A percentile compares a stretch with the other conserved stretches of the same genome.
Conservation (phyloP, 225 moss, liverwort and hornwort species). For the Polytrichum formosum region DNA sequence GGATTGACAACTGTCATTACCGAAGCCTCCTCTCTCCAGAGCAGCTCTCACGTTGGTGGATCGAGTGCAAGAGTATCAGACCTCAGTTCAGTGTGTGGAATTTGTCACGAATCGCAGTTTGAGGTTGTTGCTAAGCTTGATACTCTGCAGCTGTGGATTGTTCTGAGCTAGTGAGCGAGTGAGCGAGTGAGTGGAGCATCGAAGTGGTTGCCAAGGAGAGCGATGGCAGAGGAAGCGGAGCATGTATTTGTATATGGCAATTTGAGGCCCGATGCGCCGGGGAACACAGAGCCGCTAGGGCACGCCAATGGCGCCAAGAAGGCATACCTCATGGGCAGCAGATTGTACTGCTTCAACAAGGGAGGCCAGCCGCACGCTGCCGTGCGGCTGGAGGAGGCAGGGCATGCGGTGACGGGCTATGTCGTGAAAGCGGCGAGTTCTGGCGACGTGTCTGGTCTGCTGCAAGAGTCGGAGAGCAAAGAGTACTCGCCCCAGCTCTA, state of each 20-base stretch:
- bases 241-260: conserved; percentile 81
- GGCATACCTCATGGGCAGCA: conserved; percentile 72
- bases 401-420: conserved; percentile 72
- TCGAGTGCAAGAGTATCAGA: too few species aligned
- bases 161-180: too few species aligned
- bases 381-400: conserved; percentile 73
- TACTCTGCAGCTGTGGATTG: too few species aligned
- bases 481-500: conserved; percentile 70
- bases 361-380: conserved; percentile 73
- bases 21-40: too few species aligned
- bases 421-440: conserved; percentile 57
- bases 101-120: too few species aligned
- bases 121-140: too few species aligned
- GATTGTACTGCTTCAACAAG: conserved; percentile 63
- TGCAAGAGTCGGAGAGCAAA: conserved; percentile 72
- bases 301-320: conserved; percentile 40
- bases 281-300: conserved; percentile 40
- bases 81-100: too few species aligned
- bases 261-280: conserved; percentile 64
- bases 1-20: too few species aligned
- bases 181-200: too few species aligned
- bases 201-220: background rate
- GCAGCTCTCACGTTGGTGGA: too few species aligned
- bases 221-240: conserved; percentile 41
- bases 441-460: conserved; percentile 47